Percentiles rank a stretch among this genome's conserved stretches.
Evolutionary conservation across 2,329 filamentous ascomycete species (phyloP).

Genomic region (Alternaria longipes): DNA sequence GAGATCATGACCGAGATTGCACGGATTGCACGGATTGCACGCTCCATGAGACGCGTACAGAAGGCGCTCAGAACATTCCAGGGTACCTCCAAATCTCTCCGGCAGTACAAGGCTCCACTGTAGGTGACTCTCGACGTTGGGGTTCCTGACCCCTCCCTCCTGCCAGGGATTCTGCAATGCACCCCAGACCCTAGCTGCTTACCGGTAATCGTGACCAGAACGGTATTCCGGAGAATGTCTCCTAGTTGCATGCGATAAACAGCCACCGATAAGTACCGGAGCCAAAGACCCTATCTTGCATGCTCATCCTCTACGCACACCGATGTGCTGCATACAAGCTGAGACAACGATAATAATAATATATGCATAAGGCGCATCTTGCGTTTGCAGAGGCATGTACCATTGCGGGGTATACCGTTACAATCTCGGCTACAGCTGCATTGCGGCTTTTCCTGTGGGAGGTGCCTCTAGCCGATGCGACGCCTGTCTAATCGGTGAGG

Average conservation of each 20-base stretch:
- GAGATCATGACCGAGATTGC: constrained; percentile 11
- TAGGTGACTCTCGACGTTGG: constrained; percentile 19
- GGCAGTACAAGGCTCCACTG: constrained; percentile 1
- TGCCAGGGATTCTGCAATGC: constrained; percentile 9
- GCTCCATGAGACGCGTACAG: constrained; percentile 8
- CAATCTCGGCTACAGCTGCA: constrained; percentile 17
- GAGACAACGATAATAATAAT: constrained; percentile 10
- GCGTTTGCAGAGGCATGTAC: constrained; percentile 4
- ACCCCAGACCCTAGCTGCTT: constrained; percentile 8
- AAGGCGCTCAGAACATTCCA: constrained; percentile 5
- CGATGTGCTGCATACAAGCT: constrained; percentile 10
- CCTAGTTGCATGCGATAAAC: constrained; percentile 9
- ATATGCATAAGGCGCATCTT: constrained; percentile 4
- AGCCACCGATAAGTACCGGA: constrained; percentile 5
- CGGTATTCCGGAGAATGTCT: constrained; percentile 1
- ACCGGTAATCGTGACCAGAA: neutral
- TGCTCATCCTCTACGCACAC: neutral
- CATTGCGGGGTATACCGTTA: constrained; percentile 5
- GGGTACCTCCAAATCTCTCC: neutral
- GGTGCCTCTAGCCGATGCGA: constrained; percentile 28
- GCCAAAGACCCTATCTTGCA: constrained; percentile 4
- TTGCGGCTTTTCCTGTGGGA: constrained; percentile 19
- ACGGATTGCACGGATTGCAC: neutral
- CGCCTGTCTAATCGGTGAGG: constrained; percentile 19
- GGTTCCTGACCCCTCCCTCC: constrained; percentile 4